These are phyloP conservation scores for Trametes sp. DNA, from an alignment of 1,284 basidiomycete species.

Conservation along the genomic window DNA sequence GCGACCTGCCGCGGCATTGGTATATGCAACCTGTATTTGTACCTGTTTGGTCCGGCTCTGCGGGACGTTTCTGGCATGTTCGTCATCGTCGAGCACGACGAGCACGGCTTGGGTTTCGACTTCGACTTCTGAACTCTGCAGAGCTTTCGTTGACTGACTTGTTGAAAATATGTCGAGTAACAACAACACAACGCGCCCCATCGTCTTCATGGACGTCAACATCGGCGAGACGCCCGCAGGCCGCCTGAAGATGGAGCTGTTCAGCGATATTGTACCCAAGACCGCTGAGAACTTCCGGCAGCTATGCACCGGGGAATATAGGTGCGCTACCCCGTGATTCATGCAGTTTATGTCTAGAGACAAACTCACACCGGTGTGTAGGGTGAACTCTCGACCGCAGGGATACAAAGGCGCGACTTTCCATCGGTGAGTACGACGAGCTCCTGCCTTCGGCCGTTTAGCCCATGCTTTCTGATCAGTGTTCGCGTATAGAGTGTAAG, in stretches of 20 bases:
- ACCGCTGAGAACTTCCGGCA: slow-evolving; percentile 99
- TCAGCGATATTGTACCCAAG: slow-evolving; percentile 93
- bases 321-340: slow-evolving; percentile 55
- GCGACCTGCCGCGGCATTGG: background rate
- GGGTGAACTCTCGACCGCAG: slow-evolving; percentile 86
- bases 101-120: no score
- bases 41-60: slow-evolving; percentile 15
- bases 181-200: slow-evolving; percentile 59
- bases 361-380: slow-evolving; percentile 44
- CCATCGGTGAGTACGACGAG: slow-evolving; percentile 72
- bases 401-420: slow-evolving; percentile 91
- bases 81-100: slow-evolving; percentile 15
- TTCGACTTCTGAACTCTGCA: no score
- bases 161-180: slow-evolving; percentile 31
- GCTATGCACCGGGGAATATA: slow-evolving; percentile 94
- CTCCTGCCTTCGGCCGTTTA: background rate
- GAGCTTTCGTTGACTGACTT: background rate
- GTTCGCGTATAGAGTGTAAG: slow-evolving; percentile 71
- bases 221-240: slow-evolving; percentile 97
- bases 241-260: slow-evolving; percentile 95
- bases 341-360: slow-evolving; percentile 49
- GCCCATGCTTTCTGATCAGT: slow-evolving; percentile 31
- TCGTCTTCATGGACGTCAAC: slow-evolving; percentile 97
- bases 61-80: slow-evolving; percentile 23
- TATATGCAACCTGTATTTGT: slow-evolving; percentile 17